These are phyloP conservation scores for Pachyrhizus erosus DNA, from an alignment of 306 rosid genomes.

Conservation along the genomic window DNA sequence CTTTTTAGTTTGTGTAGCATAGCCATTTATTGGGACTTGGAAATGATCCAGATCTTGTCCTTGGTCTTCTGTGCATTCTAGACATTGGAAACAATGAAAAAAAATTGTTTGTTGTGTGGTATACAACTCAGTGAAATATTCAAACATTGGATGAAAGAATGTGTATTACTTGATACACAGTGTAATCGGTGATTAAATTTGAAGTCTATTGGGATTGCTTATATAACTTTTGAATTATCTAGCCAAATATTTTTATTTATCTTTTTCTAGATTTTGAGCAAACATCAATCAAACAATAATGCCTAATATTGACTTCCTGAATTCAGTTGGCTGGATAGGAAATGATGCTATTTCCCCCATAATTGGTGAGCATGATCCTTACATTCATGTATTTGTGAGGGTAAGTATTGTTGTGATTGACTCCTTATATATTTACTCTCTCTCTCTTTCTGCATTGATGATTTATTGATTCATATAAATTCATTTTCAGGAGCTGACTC, in stretches of 20 bases:
- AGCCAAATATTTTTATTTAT: conserved; percentile 20
- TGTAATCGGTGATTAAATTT: background rate
- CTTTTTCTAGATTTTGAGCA: conserved; percentile 26
- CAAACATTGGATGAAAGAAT: background rate
- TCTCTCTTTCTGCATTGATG: conserved; percentile 18
- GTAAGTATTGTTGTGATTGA: conserved; percentile 54
- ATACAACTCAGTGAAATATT: background rate
- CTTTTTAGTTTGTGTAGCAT: background rate
- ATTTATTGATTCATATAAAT: conserved; percentile 20
- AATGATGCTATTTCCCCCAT: conserved; percentile 85
- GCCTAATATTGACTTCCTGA: conserved; percentile 44
- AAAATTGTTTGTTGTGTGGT: background rate
- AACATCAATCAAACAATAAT: conserved; percentile 12
- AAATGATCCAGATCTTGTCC: conserved; percentile 4
- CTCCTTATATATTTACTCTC: conserved; percentile 2
- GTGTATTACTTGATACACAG: background rate
- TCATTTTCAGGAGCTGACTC: conserved; percentile 83
- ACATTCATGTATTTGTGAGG: conserved; percentile 75
- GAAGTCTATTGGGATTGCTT: conserved; percentile 20
- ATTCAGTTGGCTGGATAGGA: conserved; percentile 98
- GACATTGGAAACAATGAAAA: conserved; percentile 5
- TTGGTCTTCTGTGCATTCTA: conserved; percentile 13
- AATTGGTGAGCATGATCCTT: conserved; percentile 90
- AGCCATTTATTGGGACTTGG: conserved; percentile 20
- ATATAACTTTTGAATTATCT: background rate